Base-by-base conservation (phyloP, 257 asterid genomes). In the Cordia subcordata region DNA sequence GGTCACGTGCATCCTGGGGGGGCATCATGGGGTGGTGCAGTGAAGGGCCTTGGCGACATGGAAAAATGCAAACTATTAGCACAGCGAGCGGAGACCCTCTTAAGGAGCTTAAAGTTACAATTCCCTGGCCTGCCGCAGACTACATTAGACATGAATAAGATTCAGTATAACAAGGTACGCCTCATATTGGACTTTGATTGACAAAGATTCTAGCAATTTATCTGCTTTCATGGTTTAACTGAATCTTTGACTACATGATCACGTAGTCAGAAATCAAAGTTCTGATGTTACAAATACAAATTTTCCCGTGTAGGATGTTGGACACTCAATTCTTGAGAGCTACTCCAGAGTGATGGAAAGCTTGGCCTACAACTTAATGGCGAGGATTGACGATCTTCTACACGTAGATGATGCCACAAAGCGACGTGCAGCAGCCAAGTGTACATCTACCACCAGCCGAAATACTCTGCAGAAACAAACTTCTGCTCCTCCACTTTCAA, bases 301-400 rank as follows among this genome's bases (percentile, higher is more conserved):
- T 40, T 13, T 40, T 38, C 70, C 54, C 23, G 50, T 68, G 55
- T 37, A 90, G 98, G 98, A 92, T 76, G 86, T 92, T 11, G 98
- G 98, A 65, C 87, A 88, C 55, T 82, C 98, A n/a, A 88, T 92
- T 68, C 96, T 92, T 19, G 96, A 92, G 72, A 86, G 96, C 82
- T 92, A 92, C 64, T 92, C 98, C 0, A 84, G 98, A 83, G 96
- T 92, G 75, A 68, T 88, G 71, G 93, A 81, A 79, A 82, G 96
- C 75, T 70, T 92, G 69, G 94, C 98, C 55, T 84, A 72, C 76
- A 88, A 82, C 70, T 53, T 92, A 58, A 75, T 82, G 84, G 85
- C 90, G 23, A 82, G 95, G 77, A 86, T 88, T 33, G 94, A 88
- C 11, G 98, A 92, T 78, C 87, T 92, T 64, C 59, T 92, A 55